Evolutionary conservation across 768 basidiomycete species (phyloP).

Genomic region (Tricholoma saponaceum): DNA sequence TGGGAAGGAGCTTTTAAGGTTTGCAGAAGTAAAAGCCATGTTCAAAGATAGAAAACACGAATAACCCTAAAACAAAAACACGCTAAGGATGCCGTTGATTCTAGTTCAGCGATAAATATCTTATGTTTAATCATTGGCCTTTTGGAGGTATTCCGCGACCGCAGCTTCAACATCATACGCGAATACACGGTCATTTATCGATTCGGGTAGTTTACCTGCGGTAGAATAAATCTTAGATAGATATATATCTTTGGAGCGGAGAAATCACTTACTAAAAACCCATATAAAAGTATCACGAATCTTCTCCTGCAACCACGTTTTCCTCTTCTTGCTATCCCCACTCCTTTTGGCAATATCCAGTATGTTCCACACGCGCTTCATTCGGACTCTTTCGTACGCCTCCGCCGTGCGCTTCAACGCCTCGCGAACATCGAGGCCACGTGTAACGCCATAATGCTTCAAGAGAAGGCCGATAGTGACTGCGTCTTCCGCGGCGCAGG

Average conservation of each 20-base stretch:
- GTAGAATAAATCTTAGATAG: not conserved
- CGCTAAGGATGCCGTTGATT: not conserved
- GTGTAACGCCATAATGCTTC: slow-evolving; percentile 23
- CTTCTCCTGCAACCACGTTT: slow-evolving; percentile 22
- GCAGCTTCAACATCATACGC: slow-evolving; percentile 24
- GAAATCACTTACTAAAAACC: slow-evolving; percentile 25
- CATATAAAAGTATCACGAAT: slow-evolving; percentile 30
- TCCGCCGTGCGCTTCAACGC: slow-evolving; percentile 18
- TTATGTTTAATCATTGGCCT: not conserved
- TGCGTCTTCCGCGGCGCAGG: slow-evolving; percentile 37
- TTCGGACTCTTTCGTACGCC: slow-evolving; percentile 30
- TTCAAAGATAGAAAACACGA: not conserved
- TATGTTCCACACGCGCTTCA: slow-evolving; percentile 28
- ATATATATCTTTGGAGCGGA: not conserved
- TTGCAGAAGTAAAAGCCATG: not conserved
- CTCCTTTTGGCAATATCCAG: slow-evolving; percentile 29
- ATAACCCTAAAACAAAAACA: not conserved
- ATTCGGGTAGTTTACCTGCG: slow-evolving; percentile 28
- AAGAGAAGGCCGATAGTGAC: slow-evolving; percentile 31
- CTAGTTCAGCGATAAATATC: not conserved
- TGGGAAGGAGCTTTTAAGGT: not conserved
- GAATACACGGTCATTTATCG: slow-evolving; percentile 21
- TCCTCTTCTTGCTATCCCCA: slow-evolving; percentile 28
- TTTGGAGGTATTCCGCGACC: slow-evolving; percentile 18
- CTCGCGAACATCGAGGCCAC: slow-evolving; percentile 1